Base-by-base conservation (phyloP, 768 basidiomycete species). In the Tulasnella sp. region DNA sequence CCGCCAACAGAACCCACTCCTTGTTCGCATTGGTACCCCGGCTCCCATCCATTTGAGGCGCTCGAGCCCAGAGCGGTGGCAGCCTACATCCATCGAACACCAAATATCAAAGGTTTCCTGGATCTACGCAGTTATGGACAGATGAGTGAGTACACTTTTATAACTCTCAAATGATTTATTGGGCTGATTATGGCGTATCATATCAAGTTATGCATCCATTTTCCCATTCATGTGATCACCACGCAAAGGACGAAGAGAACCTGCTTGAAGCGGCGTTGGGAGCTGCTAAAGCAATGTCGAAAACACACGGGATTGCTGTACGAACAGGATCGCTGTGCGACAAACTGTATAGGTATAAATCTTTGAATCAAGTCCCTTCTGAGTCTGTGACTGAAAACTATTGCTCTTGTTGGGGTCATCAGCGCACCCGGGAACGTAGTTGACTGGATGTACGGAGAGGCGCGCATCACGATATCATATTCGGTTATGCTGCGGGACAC, bases 81-180 rank as follows among this genome's bases (percentile, higher is more conserved):
- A 3, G 82, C 84, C 65, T 88, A 80, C 68, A 73, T 88, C 56
- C 74, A 78, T 5, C 74, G 76, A 62, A 45, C 60, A 61, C 59
- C 60, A 17, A 64, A 67, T 10, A 72, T 88, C 15, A 74, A 77
- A 19, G 83, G 76, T 1, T 91, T 88, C 69, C 60, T 90, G 30
- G 88, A 91, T 70, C 68, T 90, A 52, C 76, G 90, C 63, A 86
- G 83, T 65, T 93, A 88, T 66, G 88, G 88, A 0, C 88, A 91
- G 68, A 84, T 89, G 78, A 68, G 86, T 89, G 65, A 60, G 85
- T 76, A 17, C 34, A 41, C 7, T 38, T 11, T 43, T 51, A 21
- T n/a, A 50, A 38, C 9, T 15, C 38, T 13, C 30, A n/a, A n/a
- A n/a, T n/a, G n/a, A n/a, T n/a, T n/a, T n/a, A n/a, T n/a, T n/a